phyloP scores from a whole-genome alignment of 1,139 yeast species.

The Kodamaea alishanica region DNA sequence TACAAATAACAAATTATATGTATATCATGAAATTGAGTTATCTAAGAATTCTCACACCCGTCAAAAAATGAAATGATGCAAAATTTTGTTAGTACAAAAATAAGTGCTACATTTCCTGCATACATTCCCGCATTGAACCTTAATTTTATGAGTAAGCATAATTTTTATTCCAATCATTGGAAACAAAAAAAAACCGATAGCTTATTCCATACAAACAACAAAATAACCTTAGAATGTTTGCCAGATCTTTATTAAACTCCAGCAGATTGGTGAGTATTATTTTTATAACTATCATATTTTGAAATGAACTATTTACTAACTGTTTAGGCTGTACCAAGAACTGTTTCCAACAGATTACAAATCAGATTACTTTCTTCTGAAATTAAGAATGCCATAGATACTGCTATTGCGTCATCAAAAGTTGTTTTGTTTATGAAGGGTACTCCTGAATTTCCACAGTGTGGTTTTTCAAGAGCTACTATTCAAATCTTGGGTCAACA shows the following conservation, averaged over 20 bases:
- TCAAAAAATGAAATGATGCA: no score
- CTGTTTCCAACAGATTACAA: slow-evolving; percentile 8
- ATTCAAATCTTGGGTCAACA: slow-evolving; percentile 92
- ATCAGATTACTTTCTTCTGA: slow-evolving; percentile 69
- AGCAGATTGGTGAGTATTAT: slow-evolving; percentile 21
- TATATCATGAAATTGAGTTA: no score
- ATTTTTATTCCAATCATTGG: no score
- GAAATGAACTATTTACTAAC: slow-evolving; percentile 7
- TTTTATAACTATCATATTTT: not conserved
- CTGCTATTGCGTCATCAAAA: slow-evolving; percentile 83
- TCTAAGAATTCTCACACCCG: no score
- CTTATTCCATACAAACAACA: not conserved
- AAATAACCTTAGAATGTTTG: slow-evolving; percentile 18
- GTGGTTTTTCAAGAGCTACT: slow-evolving; percentile 96
- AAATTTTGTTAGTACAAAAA: not conserved
- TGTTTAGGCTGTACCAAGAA: slow-evolving; percentile 6
- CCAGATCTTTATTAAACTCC: slow-evolving; percentile 20
- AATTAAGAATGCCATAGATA: slow-evolving; percentile 75
- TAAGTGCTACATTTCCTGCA: slow-evolving; percentile 5
- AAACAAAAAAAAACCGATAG: no score
- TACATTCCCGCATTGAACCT: slow-evolving; percentile 1
- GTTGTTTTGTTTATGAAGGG: slow-evolving; percentile 96
- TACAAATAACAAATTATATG: no score
- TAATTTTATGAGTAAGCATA: no score
- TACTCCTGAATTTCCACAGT: slow-evolving; percentile 96